Evolutionary conservation across 1,284 basidiomycete genomes (phyloP), one percentile per base, ranked within the genome.

Genomic region (Inonotus hispidus): DNA sequence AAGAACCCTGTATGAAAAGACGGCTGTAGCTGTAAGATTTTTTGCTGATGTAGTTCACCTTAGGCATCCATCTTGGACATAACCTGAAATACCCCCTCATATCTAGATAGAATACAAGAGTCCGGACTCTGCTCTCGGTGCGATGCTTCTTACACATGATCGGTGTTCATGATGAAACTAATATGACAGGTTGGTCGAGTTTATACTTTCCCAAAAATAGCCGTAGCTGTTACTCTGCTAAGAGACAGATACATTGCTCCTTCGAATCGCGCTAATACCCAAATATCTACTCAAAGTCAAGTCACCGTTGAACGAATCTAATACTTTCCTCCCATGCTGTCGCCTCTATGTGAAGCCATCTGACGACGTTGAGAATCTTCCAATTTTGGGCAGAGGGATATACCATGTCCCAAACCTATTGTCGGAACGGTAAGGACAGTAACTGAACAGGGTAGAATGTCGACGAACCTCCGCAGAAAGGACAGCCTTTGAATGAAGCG

Each of bases 331-430:
- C 80, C 85, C 62, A 82, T 87, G 58, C 88, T 82, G 32, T 79
- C 79, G 39, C 81, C 80, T 53, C 87, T 78, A 67, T 94, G 92
- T n/a, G 87, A 86, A 4, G 92, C 92, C 83, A 93, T 88, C 72
- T 89, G 87, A 67, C 96, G 77, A 59, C 95, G 79, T 71, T 96
- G 93, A 0, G 88, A 83, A 66, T 99, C 96, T 74, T 98, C 96
- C 63, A 98, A 77, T 74, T 99, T 99, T 16, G 97, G 97, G 71
- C 97, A 99, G 69, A 95, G 94, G 8, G 88, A 86, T 60, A 98
- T 90, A 25, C 84, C 87, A 70, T 99, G 97, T 29, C 96, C 96
- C 56, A 99, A 83, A 70, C 92, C 90, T 90, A 68, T 3, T 58
- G 54, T 54, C 19, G 54, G 49, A n/a, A 56, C 50, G 41, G 43